Evolutionary conservation across 768 basidiomycete species (phyloP).

Genomic region (Termitomyces sp.): DNA sequence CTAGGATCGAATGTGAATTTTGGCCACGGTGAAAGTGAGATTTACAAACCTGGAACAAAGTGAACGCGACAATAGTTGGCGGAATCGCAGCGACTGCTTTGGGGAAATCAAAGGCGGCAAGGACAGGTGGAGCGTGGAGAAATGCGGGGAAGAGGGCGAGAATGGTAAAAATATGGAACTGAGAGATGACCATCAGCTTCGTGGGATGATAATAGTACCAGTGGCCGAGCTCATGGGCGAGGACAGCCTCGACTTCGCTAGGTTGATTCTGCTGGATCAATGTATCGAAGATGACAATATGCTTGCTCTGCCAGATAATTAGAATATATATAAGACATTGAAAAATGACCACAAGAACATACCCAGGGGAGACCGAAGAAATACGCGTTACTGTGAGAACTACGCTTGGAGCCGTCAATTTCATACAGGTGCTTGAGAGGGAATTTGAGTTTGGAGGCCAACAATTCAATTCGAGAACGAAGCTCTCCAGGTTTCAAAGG

Average conservation of each 20-base stretch:
- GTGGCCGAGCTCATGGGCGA: constrained; percentile 95
- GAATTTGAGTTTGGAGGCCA: constrained; percentile 83
- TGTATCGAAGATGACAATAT: constrained; percentile 97
- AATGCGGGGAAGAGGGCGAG: constrained; percentile 88
- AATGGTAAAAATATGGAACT: constrained; percentile 83
- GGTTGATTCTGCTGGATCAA: constrained; percentile 87
- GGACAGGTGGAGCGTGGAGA: constrained; percentile 71
- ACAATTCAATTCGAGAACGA: constrained; percentile 65
- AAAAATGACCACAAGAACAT: constrained; percentile 12
- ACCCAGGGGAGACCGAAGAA: constrained; percentile 98
- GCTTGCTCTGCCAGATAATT: constrained; percentile 57
- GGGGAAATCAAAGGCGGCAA: constrained; percentile 79
- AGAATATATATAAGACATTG: not conserved
- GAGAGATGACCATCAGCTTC: constrained; percentile 81
- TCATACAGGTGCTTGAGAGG: constrained; percentile 93
- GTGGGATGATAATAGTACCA: constrained; percentile 92
- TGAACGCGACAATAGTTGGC: constrained; percentile 80
- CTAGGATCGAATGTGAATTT: constrained; percentile 22
- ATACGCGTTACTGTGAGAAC: constrained; percentile 96
- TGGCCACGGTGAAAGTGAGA: not conserved
- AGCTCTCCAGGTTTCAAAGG: constrained; percentile 76
- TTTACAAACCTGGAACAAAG: constrained; percentile 67
- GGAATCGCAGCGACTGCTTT: constrained; percentile 54
- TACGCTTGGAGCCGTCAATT: constrained; percentile 95
- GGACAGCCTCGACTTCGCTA: constrained; percentile 95